Base-by-base conservation (phyloP, 306 rosid genomes). In the Cucumis hystrix region DNA sequence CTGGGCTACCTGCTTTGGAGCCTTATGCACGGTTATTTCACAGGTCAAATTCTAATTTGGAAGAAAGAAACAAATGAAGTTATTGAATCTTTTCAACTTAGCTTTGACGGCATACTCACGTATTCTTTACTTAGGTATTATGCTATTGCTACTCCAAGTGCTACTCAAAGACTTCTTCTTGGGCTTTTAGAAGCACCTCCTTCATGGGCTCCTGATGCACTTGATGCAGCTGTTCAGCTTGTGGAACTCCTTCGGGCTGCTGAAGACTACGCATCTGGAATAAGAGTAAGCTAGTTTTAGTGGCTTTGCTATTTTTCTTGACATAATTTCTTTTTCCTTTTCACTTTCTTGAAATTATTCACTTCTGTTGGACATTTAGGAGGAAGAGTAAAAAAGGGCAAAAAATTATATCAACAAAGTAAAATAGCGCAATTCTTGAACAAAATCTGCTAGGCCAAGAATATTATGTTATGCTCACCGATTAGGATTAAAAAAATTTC, bases 121-220 rank as follows among this genome's bases (percentile, higher is more conserved):
- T 16, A 15, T 54, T 85, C 33, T 75, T 47, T 70, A 66, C 23
- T 84, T 80, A 95, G 99, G 87, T 95, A 95, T 82, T 95, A 95
- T 83, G 96, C 99, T 77, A 92, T 95, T 89, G 99, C 99, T 79
- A 95, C 99, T 76, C 99, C 99, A 83, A 95, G 99, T 89, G 97
- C 99, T 79, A 95, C 99, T 21, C 99, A 95, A 80, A 89, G 99
- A 87, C 99, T 95, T 82, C 97, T 95, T 84, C 93, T 90, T 64
- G 99, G 99, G 78, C 96, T 95, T 79, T 80, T 95, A 70, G 99
- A 95, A 89, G 99, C 99, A 65, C 99, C 97, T 12, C 99, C 99
- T 33, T 95, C 99, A 2, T 95, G 99, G 99, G 99, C 99, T 78
- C 99, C 99, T n/a, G 99, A 95, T 89, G 99, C 99, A 78, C 99